phyloP scores from a whole-genome alignment of 129 eudicot genomes.

The Arctium lappa region DNA sequence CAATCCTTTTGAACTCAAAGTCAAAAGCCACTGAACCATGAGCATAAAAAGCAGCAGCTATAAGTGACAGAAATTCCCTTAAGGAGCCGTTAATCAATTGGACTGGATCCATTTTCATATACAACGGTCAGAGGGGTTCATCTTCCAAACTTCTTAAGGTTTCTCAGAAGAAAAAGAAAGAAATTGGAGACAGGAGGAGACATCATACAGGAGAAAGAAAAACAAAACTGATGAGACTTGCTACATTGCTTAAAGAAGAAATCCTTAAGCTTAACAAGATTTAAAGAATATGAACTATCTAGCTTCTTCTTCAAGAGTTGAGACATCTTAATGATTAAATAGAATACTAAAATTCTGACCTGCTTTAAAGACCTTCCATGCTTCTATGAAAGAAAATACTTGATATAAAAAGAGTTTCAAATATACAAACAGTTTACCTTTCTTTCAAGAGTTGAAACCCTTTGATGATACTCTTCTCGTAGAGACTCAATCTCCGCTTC shows the following conservation, averaged over 20 bases:
- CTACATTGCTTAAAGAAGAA: background rate
- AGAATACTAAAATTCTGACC: background rate
- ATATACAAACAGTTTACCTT: slow-evolving; percentile 46
- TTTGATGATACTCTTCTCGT: slow-evolving; percentile 91
- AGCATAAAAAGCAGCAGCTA: too few species aligned
- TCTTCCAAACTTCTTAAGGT: too few species aligned
- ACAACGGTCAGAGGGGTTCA: too few species aligned
- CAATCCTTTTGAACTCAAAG: too few species aligned
- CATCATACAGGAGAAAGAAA: too few species aligned
- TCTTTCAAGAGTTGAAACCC: slow-evolving; percentile 82
- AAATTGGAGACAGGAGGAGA: too few species aligned
- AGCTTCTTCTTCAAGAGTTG: background rate
- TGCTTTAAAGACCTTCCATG: slow-evolving; percentile 6
- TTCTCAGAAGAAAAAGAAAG: too few species aligned
- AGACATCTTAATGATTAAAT: background rate
- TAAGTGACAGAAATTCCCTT: too few species aligned
- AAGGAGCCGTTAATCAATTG: too few species aligned
- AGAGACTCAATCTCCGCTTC: slow-evolving; percentile 90
- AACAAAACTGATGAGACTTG: background rate
- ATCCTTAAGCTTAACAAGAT: background rate
- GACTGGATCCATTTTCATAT: too few species aligned
- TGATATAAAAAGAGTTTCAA: background rate
- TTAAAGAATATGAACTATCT: slow-evolving; percentile 4
- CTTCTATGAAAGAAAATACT: background rate
- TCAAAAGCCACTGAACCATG: too few species aligned